Percentiles rank a stretch among this genome's conserved stretches.
Conservation (phyloP, 75 land plant species). For the Picea glauca region DNA sequence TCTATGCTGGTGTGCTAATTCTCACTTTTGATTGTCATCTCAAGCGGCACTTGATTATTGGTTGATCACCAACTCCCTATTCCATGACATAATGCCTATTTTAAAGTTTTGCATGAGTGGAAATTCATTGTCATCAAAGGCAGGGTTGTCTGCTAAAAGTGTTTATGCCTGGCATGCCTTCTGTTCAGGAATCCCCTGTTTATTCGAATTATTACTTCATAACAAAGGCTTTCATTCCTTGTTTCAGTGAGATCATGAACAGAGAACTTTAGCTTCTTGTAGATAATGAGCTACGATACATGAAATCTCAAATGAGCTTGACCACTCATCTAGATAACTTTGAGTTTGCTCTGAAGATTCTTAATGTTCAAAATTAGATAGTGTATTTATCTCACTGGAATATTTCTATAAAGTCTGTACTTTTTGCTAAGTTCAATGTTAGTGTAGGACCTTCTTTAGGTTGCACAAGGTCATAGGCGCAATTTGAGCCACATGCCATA, state of each 20-base stretch:
- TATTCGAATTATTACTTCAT: not conserved
- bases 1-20: not conserved
- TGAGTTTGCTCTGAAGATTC: not conserved
- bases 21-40: not conserved
- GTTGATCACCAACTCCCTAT: not conserved
- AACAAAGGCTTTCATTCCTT: not conserved
- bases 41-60: not conserved
- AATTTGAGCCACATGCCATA: not conserved
- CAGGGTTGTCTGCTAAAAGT: not conserved
- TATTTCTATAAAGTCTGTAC: not conserved
- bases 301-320: not conserved
- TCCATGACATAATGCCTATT: not conserved
- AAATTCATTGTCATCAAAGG: not conserved
- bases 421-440: not conserved
- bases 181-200: not conserved
- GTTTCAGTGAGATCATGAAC: not conserved
- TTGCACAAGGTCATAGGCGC: not conserved
- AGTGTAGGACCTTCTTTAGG: not conserved
- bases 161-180: not conserved
- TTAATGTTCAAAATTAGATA: not conserved
- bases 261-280: not conserved
- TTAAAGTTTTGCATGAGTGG: not conserved
- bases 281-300: not conserved
- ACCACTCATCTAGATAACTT: not conserved
- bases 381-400: not conserved